Evolutionary conservation across 176 grass and related monocot species (phyloP), one percentile per base, ranked within the genome.

Genomic region (Musa beccarii): DNA sequence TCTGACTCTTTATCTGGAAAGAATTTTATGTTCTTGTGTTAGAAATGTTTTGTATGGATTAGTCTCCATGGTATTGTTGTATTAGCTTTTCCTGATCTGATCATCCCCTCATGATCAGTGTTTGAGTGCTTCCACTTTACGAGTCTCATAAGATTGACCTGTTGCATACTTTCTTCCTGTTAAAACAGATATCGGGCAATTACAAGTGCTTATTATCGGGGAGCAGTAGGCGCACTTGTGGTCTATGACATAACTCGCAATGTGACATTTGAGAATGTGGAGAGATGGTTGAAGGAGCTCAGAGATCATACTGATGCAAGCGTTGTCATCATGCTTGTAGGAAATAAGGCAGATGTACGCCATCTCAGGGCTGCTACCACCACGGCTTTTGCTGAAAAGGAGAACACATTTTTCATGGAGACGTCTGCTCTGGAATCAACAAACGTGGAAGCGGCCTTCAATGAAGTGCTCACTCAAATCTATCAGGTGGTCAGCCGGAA

Each of bases 151-250:
- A 68, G 14, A 34, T 29, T 68, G 64, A 68, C 24, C 28, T 68
- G 1, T 68, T 34, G 10, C 28, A 3, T 49, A 5, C 34, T 14
- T 68, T 26, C 6, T 43, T 68, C 66, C 66, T 68, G 66, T 11
- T 12, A 14, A 68, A 66, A 68, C 25, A 68, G 66, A 24, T 68
- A 68, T 68, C 28, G 66, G 2, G 66, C 66, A 68, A 68, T 68
- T 34, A 68, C 66, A 16, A 68, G 66, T 68, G 66, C 66, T 68
- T 49, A 68, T 68, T 68, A 68, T 68, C 66, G 28, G 15, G 66
- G 66, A 68, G 66, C 66, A 68, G 66, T 68, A 28, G 66, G 66
- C 34, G 66, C 28, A 14, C 66, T 49, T 16, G 11, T 68, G 24
- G 66, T 68, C 16, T 68, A 49, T 68, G 66, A 49, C 15, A 43